Base-by-base conservation (phyloP, 805 yeast species). In the Myxozyma neotropica region DNA sequence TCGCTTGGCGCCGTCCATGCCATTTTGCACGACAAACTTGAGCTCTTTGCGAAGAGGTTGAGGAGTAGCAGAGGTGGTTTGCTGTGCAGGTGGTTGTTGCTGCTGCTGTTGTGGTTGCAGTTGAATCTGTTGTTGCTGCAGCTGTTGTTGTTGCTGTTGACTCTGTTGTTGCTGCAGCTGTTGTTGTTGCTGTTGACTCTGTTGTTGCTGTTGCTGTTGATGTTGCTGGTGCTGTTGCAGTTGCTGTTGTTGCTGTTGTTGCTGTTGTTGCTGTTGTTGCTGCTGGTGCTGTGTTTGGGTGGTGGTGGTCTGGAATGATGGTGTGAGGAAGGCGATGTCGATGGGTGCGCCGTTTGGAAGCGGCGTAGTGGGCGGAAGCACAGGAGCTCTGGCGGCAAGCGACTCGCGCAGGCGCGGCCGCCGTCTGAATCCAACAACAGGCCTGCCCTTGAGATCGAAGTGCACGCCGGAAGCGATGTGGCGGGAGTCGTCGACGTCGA, bases 401-500 rank as follows among this genome's bases (percentile, higher is more conserved):
- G 59, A 53, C 51, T 62, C 66, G 38, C 63, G 58, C 38, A 62
- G 55, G 2, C 66, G 55, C 19, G 66, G 66, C 21, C 66, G 53
- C 4, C 66, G 57, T 10, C 66, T 44, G 53, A 62, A 62, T 1
- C 66, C 66, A 43, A 62, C 66, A 27, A 62, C 54, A 13, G 65
- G 61, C 10, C 66, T 47, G 10, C 66, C 66, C 33, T 60, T 59
- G 50, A 44, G 39, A 42, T 62, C 64, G 43, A 62, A 55, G 29
- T 60, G 65, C 7, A 62, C 49, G 17, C 65, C 64, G 29, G 58
- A 51, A 8, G 61, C 61, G 15, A 40, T 33, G 42, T 62, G 65
- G 13, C 66, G 64, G 19, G 56, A 47, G 53, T 62, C 66, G 60
- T 63, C 67, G 51, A 63, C 66, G 53, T 63, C 67, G 42, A 63